phyloP scores from a whole-genome alignment of 1,284 basidiomycete genomes.

The Apiotrichum montevideense region DNA sequence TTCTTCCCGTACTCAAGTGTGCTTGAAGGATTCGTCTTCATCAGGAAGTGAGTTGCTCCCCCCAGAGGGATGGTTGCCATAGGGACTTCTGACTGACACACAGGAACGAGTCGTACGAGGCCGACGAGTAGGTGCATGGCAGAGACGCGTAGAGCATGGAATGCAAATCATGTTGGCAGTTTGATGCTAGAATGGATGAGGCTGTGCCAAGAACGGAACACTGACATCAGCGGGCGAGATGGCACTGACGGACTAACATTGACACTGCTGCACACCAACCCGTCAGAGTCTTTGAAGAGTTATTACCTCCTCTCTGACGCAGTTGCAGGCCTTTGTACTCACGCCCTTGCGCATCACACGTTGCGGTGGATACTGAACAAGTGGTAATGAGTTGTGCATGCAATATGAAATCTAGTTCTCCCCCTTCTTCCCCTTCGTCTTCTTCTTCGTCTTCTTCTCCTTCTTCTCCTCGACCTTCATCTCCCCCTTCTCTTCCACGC shows the following conservation, averaged over 20 bases:
- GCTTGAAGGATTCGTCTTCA: slow-evolving; percentile 80
- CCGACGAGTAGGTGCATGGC: slow-evolving; percentile 27
- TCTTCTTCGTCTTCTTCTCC: not conserved
- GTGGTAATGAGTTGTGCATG: not conserved
- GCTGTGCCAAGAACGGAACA: too few relatives aligned
- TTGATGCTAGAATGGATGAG: too few relatives aligned
- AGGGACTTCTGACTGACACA: not conserved
- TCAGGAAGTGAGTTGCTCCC: slow-evolving; percentile 57
- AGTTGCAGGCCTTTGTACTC: too few relatives aligned
- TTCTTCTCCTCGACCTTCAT: not conserved
- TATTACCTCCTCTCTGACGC: too few relatives aligned
- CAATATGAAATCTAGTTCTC: too few relatives aligned
- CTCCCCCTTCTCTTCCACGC: slow-evolving; percentile 2
- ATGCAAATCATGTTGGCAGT: not conserved
- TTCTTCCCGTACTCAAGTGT: slow-evolving; percentile 84
- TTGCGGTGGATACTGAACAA: too few relatives aligned
- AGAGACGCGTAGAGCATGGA: not conserved
- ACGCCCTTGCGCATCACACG: too few relatives aligned
- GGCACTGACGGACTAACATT: too few relatives aligned
- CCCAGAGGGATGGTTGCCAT: slow-evolving; percentile 9
- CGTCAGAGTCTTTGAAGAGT: too few relatives aligned
- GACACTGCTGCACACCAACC: too few relatives aligned
- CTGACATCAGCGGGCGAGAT: too few relatives aligned
- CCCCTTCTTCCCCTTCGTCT: not conserved
- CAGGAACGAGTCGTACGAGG: slow-evolving; percentile 44